Evolutionary conservation across 352 stramenopile genomes (phyloP), one percentile per base, ranked within the genome.

Genomic region (Phytophthora palmivora): DNA sequence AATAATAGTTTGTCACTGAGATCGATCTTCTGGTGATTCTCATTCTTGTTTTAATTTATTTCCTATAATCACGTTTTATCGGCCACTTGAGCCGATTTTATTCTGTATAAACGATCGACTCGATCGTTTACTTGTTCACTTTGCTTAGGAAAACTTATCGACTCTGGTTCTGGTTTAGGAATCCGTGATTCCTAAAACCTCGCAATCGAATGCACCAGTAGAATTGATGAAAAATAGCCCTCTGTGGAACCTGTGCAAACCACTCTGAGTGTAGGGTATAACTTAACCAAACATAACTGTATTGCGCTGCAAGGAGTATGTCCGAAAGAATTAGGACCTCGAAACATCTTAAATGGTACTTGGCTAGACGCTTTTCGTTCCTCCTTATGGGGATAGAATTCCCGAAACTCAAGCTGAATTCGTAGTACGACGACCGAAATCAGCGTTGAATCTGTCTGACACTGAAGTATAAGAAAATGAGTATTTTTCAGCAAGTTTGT

Each of bases 371-470:
- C 58, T n/a, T 61, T 57, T 6, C 66, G 62, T 46, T 80, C 67
- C 1, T 67, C 55, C 8, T 62, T 63, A 1, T 63, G 69, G 0
- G 28, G 44, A 49, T 73, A 67, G 24, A 78, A 74, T 12, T 77
- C 69, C 18, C 78, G 67, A 46, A 77, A 88, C 26, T 57, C 56
- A 0, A 74, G 69, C 43, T 88, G 81, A 52, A 90, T 79, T n/a
- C 60, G 58, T 32, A 86, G 56, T 19, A 68, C 67, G 61, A 5
- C 95, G 75, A 0, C 91, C 92, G 84, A 53, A 91, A 98, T 6
- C 89, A 72, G 2, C 93, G 83, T 70, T 98, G 93, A 41, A 98
- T 88, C 14, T 86, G 66, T 42, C 67, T 47, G 19, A 70, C 70
- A 21, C 74, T 76, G 28, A 67, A 68, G 37, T 77, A 59, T 30